phyloP scores from a whole-genome alignment of 148 eudicot genomes.

The Rhododendron williamsianum region DNA sequence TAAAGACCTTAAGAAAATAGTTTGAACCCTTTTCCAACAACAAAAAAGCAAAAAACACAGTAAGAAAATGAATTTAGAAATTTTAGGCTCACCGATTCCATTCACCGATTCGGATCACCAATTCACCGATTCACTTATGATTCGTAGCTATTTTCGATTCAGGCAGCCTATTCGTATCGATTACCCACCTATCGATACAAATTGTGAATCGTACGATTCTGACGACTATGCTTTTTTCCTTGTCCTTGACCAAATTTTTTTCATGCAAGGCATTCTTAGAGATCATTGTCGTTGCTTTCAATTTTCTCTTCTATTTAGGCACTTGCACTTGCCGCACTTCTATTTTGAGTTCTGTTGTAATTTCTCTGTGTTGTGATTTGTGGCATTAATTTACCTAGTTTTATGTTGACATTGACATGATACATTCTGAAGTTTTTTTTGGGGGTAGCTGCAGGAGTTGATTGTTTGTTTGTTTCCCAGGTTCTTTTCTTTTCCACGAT shows the following conservation, averaged over 20 bases:
- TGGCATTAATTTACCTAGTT: neutral
- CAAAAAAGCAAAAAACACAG: neutral
- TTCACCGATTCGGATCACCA: neutral
- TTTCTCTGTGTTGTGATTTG: neutral
- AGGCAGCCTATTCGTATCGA: neutral
- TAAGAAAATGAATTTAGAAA: neutral
- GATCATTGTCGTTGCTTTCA: neutral
- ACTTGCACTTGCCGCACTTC: neutral
- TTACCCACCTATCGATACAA: neutral
- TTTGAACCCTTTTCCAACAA: neutral
- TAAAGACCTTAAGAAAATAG: neutral
- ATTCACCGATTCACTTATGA: neutral
- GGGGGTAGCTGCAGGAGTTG: neutral
- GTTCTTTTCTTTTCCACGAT: constrained; percentile 95
- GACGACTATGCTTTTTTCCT: neutral
- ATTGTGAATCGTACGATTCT: neutral
- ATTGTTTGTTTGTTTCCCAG: constrained; percentile 30
- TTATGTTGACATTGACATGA: neutral
- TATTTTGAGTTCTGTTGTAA: neutral
- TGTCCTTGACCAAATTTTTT: constrained; percentile 2
- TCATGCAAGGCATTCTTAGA: neutral
- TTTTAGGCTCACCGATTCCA: neutral
- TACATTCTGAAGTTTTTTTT: neutral
- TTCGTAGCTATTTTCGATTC: neutral
- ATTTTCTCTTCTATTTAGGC: neutral